Evolutionary conservation across 164 flowering plant species (phyloP).

Genomic region (Piper longum): DNA sequence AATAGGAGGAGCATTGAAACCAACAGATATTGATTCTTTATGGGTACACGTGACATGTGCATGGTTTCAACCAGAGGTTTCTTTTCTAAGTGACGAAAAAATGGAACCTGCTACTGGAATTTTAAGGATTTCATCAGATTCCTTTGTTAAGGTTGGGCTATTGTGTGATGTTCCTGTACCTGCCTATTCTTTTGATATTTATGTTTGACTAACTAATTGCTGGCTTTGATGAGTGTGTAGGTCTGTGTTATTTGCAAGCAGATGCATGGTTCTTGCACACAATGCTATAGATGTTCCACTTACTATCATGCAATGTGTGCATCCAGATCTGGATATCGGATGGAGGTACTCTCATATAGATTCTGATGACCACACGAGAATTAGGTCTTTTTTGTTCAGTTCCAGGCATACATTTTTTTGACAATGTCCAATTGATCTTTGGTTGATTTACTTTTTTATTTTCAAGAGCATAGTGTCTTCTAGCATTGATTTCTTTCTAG

Average conservation of each 20-base stretch:
- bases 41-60: conserved; percentile 99
- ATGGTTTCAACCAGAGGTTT: conserved; percentile 94
- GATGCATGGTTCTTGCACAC: conserved; percentile 94
- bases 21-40: conserved; percentile 71
- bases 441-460: no score
- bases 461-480: no score
- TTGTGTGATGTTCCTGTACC: not conserved
- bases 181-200: not conserved
- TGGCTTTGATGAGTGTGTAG: conserved; percentile 24
- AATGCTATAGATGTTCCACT: conserved; percentile 88
- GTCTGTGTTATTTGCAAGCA: conserved; percentile 90
- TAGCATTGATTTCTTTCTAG: no score
- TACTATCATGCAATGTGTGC: conserved; percentile 98
- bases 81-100: conserved; percentile 69
- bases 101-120: conserved; percentile 99
- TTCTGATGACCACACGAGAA: not conserved
- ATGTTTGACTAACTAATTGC: not conserved
- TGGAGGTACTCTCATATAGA: conserved; percentile 48
- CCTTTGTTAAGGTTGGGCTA: conserved; percentile 58
- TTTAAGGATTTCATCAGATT: conserved; percentile 59
- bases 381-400: no score
- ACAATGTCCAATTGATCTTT: no score
- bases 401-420: no score
- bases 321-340: conserved; percentile 88
- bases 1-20: conserved; percentile 95